These are phyloP conservation scores for Daldinia eschscholtzii DNA, from an alignment of 2,329 filamentous ascomycete genomes.

Conservation along the genomic window DNA sequence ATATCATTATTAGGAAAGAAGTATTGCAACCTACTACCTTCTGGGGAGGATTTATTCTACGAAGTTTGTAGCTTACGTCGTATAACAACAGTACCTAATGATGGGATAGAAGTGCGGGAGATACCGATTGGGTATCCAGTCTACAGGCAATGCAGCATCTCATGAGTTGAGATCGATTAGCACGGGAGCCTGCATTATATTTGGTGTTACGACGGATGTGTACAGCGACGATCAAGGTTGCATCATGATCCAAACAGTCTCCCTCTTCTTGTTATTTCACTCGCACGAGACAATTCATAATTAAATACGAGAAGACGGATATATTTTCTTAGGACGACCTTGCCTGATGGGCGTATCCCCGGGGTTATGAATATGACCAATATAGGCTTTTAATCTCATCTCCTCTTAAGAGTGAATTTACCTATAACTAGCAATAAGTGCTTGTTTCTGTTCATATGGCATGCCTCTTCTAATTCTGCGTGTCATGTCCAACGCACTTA, in stretches of 20 bases:
- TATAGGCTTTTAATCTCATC: conserved; percentile 45
- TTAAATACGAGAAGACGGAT: background rate
- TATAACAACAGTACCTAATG: background rate
- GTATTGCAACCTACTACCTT: background rate
- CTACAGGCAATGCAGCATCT: conserved; percentile 8
- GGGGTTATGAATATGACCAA: conserved; percentile 42
- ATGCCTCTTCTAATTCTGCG: conserved; percentile 19
- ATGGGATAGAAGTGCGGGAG: background rate
- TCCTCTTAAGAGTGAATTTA: conserved; percentile 17
- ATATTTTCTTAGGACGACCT: background rate
- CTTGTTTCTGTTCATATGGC: conserved; percentile 26
- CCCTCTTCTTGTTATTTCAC: background rate
- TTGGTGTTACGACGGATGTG: conserved; percentile 10
- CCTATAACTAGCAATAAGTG: conserved; percentile 9
- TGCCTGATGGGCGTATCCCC: conserved; percentile 34
- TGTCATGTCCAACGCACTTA: conserved; percentile 2
- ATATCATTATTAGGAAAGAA: conserved; percentile 1
- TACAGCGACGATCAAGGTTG: conserved; percentile 15
- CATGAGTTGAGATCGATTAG: conserved; percentile 4
- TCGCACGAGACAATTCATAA: conserved; percentile 8
- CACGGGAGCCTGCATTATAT: conserved; percentile 6
- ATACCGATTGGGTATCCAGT: conserved; percentile 15
- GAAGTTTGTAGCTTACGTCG: background rate
- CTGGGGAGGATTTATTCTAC: background rate
- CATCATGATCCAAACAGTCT: conserved; percentile 14